Evolutionary conservation across 2,329 filamentous ascomycete genomes (phyloP), one percentile per base, ranked within the genome.

Genomic region (Fusarium protoensiforme): DNA sequence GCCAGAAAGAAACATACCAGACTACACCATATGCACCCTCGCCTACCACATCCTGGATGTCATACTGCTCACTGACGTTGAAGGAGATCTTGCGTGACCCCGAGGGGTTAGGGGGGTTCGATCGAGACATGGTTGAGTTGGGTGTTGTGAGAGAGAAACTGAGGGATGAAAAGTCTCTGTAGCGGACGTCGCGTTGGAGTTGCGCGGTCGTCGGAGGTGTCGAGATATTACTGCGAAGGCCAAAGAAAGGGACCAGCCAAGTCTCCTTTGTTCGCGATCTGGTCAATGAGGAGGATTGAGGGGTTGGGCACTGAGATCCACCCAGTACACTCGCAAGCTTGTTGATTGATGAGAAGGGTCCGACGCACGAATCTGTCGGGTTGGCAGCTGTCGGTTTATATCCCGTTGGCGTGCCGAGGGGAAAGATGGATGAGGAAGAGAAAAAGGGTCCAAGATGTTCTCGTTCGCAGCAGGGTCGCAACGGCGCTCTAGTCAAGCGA

Each of bases 11-110:
- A 51, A 56, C 93, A 83, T 89, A 98, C 95, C 96, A 98, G 77
- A 99, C 96, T 75, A 99, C 96, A 83, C 96, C 96, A 81, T 99
- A 99, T 75, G 96, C 96, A 81, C 96, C 96, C 85, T 99, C 96
- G 77, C 96, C 96, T 69, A 99, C 97, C 57, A 99, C 96, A 92
- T 99, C 96, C 83, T 98, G 96, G 76, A 99, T 99, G 81, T 99
- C 96, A 83, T 99, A 99, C 84, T 99, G 96, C 84, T 99, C 96
- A 80, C 95, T 98, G 73, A 99, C 96, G 81, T 99, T 99, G 92
- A 99, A 99, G 65, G 95, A 98, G 83, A 99, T 99, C 90, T 98
- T 99, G 82, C 96, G 90, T 78, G 91, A 92, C 78, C 89, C 89
- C 79, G 88, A 84, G 67, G 88, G 84, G 83, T 87, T 90, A 78